Conservation (phyloP, 495 filamentous ascomycete species). For the Terfezia claveryi region DNA sequence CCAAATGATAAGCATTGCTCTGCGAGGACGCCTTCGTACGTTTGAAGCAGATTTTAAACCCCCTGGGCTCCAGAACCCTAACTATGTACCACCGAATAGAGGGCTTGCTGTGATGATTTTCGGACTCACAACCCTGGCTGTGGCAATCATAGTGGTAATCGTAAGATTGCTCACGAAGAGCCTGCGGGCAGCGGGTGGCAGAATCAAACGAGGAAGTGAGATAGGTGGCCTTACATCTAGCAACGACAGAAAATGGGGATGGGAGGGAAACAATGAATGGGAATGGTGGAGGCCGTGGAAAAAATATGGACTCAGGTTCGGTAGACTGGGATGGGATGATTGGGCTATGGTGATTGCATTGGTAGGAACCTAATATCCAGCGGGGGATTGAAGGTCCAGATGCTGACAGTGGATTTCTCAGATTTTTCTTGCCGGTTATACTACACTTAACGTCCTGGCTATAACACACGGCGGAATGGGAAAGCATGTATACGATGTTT, state of each 20-base stretch:
- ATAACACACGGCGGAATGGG: slow-evolving; percentile 10
- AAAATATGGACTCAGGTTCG: not conserved
- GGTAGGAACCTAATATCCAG: slow-evolving; percentile 1
- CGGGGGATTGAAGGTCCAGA: slow-evolving; percentile 1
- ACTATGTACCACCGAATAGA: not conserved
- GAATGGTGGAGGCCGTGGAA: not conserved
- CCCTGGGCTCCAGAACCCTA: not conserved
- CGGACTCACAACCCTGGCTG: not conserved
- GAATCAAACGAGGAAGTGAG: not conserved
- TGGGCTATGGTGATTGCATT: slow-evolving; percentile 8
- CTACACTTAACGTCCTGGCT: not conserved
- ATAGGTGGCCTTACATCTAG: not conserved
- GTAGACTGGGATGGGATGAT: slow-evolving; percentile 12
- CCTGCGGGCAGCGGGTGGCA: not conserved
- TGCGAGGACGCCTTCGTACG: not conserved
- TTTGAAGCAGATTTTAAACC: not conserved
- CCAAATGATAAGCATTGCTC: not conserved
- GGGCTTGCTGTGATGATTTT: not conserved
- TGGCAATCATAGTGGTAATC: not conserved
- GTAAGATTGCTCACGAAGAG: not conserved
- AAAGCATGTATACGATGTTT: slow-evolving; percentile 12
- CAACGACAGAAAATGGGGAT: not conserved
- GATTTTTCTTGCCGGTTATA: not conserved
- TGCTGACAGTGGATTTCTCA: slow-evolving; percentile 5
- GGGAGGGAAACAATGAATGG: not conserved